A percentile compares a stretch with the other conserved stretches of the same genome.
Evolutionary conservation across 176 grass and related monocot species (phyloP).

Genomic region (Pontederia paniculata): DNA sequence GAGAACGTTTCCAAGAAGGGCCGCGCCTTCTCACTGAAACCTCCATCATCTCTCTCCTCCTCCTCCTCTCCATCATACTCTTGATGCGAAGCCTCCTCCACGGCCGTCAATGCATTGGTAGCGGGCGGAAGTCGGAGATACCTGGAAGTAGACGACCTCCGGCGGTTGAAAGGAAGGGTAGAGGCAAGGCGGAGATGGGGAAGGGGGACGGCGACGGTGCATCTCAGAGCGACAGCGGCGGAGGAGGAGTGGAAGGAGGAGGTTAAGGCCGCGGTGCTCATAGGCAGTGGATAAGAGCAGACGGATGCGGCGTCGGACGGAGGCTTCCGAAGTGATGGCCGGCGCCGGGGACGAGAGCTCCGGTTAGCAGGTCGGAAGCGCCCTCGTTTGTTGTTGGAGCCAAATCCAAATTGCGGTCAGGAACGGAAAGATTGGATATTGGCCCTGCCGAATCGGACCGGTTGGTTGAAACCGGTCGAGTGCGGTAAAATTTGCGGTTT

Average conservation of each 20-base stretch:
- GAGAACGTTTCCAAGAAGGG: conserved; percentile 30
- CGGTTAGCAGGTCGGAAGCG: no score
- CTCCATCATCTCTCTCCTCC: neutral
- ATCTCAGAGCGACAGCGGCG: conserved; percentile 24
- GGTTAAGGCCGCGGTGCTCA: conserved; percentile 23
- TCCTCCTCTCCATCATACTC: conserved; percentile 24
- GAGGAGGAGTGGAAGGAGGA: conserved; percentile 24
- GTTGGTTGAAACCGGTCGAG: no score
- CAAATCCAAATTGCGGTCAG: no score
- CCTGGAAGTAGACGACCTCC: neutral
- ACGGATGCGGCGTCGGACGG: neutral
- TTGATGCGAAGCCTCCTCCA: conserved; percentile 1
- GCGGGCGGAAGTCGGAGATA: neutral
- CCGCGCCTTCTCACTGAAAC: neutral
- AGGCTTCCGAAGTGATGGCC: no score
- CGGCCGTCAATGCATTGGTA: conserved; percentile 2
- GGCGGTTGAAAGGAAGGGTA: conserved; percentile 10
- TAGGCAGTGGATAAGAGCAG: neutral
- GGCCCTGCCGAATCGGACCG: no score
- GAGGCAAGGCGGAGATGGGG: conserved; percentile 13
- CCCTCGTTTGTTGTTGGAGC: no score
- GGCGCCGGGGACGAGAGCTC: conserved; percentile 9
- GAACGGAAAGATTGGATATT: no score
- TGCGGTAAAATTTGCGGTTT: no score
- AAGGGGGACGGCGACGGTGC: conserved; percentile 20